Base-by-base conservation (phyloP, 768 basidiomycete genomes). In the Coprinopsis cinerea region DNA sequence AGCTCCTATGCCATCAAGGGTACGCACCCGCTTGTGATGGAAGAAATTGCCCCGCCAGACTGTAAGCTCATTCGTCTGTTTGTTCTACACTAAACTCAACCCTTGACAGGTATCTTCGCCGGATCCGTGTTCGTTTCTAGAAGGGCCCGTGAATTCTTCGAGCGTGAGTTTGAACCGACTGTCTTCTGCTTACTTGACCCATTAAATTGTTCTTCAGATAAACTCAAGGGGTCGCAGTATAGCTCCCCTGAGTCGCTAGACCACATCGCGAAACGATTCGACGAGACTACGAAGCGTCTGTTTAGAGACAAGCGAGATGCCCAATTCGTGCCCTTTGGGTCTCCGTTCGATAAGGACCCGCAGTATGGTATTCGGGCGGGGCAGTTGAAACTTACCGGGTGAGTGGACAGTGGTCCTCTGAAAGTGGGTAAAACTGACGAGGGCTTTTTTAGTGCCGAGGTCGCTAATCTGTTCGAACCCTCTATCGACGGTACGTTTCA, bases 91-190 rank as follows among this genome's bases (percentile, higher is more conserved):
- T 39, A n/a, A 9, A 9, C 18, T 39, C 13, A 10, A 13, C 9
- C 37, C 6, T 39, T 39, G 37, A 20, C 18, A 39, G 37, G 37
- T 43, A 23, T 88, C 34, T 90, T 90, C 63, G 85, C 86, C 39
- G 87, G 87, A 22, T 88, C 87, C 3, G 84, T 90, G 13, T 90
- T 90, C 60, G 87, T 89, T 24, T 87, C 85, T 60, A 73, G 86
- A 47, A 69, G 87, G 36, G 85, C 87, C 11, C 69, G 85, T 55
- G 78, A 78, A 42, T 88, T 88, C 57, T 66, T 90, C 18, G 82
- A 82, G 68, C 82, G 87, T 83, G 65, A 35, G 34, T 45, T 34
- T 24, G 17, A 24, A 15, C 39, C 4, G 10, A 35, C 52, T 39
- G 17, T 32, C 2, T 49, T 49, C 24, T 23, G 32, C 39, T 18